A percentile compares a stretch with the other conserved stretches of the same genome.
Evolutionary conservation across 306 rosid species (phyloP).

Genomic region (Dryas drummondii): DNA sequence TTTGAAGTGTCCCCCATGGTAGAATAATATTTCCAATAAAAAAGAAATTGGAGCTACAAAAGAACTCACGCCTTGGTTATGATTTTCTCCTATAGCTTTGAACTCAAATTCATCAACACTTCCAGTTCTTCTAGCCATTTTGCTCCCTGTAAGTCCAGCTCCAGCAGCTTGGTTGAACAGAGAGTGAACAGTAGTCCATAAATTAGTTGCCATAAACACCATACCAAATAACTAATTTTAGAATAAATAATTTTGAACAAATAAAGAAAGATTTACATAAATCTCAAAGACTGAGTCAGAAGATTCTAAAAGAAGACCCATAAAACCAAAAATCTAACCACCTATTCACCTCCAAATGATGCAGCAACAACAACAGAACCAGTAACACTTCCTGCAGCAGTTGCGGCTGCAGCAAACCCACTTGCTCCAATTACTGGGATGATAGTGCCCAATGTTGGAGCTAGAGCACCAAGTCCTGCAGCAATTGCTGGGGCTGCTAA

Average conservation of each 20-base stretch:
- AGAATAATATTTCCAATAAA: not conserved
- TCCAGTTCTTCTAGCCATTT: constrained; percentile 65
- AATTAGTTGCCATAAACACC: constrained; percentile 8
- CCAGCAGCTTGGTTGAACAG: constrained; percentile 49
- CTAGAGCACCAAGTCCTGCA: constrained; percentile 85
- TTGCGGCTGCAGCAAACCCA: constrained; percentile 94
- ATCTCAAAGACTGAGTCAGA: constrained; percentile 2
- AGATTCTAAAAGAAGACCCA: constrained; percentile 12
- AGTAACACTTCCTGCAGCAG: constrained; percentile 90
- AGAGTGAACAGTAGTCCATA: constrained; percentile 15
- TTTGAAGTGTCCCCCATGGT: not conserved
- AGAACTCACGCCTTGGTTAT: constrained; percentile 53
- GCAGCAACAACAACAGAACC: constrained; percentile 99
- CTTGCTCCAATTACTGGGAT: constrained; percentile 86
- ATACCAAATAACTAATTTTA: not conserved
- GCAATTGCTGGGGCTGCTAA: constrained; percentile 98
- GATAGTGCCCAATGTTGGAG: constrained; percentile 91
- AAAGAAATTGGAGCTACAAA: constrained; percentile 5
- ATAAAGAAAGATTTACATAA: not conserved
- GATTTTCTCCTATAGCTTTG: constrained; percentile 51
- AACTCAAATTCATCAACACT: constrained; percentile 52
- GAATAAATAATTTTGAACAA: constrained; percentile 10
- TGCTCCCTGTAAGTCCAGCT: constrained; percentile 63
- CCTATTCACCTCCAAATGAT: constrained; percentile 79
- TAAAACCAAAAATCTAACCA: constrained; percentile 16